A percentile compares a stretch with the other conserved stretches of the same genome.
Evolutionary conservation across 1,284 basidiomycete species (phyloP).

Genomic region (Earliella scabrosa): DNA sequence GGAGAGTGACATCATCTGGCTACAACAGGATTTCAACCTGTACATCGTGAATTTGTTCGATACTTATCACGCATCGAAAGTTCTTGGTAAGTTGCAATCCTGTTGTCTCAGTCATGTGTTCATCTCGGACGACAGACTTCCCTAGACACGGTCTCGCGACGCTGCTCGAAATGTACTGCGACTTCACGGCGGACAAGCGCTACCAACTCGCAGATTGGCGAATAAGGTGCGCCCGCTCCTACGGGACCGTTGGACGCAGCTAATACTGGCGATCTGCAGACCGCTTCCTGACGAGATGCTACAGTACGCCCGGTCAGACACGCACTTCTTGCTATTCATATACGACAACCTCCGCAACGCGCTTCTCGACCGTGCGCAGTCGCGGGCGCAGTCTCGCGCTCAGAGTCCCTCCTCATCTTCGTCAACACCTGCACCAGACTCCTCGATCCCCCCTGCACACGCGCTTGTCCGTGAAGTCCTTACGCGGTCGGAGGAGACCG

Average conservation of each 20-base stretch:
- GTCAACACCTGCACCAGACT: constrained; percentile 30
- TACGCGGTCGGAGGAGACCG: constrained; percentile 72
- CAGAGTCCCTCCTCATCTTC: constrained; percentile 36
- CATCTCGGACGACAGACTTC: constrained; percentile 55
- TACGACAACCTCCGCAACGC: constrained; percentile 93
- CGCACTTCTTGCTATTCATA: constrained; percentile 92
- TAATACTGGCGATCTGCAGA: too few species aligned
- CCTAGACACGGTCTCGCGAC: constrained; percentile 84
- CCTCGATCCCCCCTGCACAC: constrained; percentile 29
- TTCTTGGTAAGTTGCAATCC: constrained; percentile 57
- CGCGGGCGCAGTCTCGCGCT: constrained; percentile 39
- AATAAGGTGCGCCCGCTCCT: constrained; percentile 62
- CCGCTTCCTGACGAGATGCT: constrained; percentile 92
- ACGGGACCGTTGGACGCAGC: too few species aligned
- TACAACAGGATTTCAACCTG: constrained; percentile 94
- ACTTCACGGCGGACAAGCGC: constrained; percentile 93
- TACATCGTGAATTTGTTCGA: constrained; percentile 97
- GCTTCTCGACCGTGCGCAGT: constrained; percentile 68
- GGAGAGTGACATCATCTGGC: constrained; percentile 93
- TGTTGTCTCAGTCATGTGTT: constrained; percentile 8
- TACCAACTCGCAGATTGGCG: constrained; percentile 98
- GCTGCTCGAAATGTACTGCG: constrained; percentile 89
- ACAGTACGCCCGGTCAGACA: constrained; percentile 93
- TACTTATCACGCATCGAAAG: constrained; percentile 92
- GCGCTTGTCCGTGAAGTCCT: constrained; percentile 61